These are phyloP conservation scores for Plasmodium inui DNA, from an alignment of 169 alveolate species.

Conservation along the genomic window DNA sequence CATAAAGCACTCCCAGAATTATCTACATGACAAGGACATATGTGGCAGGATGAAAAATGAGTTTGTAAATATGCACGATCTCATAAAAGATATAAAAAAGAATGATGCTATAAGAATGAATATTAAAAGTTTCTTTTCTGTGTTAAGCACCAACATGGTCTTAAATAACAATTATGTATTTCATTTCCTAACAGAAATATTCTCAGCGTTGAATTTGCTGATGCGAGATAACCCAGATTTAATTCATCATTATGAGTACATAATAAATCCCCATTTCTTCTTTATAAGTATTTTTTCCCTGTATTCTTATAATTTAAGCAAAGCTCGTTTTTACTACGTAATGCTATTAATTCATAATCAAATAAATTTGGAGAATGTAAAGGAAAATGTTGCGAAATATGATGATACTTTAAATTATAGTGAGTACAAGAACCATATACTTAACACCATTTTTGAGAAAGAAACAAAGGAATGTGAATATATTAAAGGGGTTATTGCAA, in stretches of 20 bases:
- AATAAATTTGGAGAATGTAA: conserved; percentile 2
- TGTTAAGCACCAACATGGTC: conserved; percentile 27
- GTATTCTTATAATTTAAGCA: conserved; percentile 60
- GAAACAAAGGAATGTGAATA: conserved; percentile 66
- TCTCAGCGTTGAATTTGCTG: conserved; percentile 48
- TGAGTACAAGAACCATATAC: conserved; percentile 14
- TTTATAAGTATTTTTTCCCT: conserved; percentile 64
- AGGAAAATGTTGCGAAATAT: conserved; percentile 26
- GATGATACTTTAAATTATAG: conserved; percentile 43
- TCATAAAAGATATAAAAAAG: conserved; percentile 62
- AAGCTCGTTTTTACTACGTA: conserved; percentile 66
- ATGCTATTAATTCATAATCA: conserved; percentile 65
- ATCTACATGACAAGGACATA: conserved; percentile 34
- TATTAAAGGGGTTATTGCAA: conserved; percentile 26
- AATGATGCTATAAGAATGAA: conserved; percentile 52
- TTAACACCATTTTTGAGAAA: conserved; percentile 59
- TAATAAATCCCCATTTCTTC: conserved; percentile 59
- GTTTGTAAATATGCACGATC: conserved; percentile 38
- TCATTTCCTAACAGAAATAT: conserved; percentile 70
- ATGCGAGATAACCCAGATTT: conserved; percentile 25
- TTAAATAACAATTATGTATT: conserved; percentile 64
- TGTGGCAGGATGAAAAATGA: conserved; percentile 56
- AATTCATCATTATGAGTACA: conserved; percentile 30
- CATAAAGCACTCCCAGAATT: conserved; percentile 41
- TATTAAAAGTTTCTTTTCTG: conserved; percentile 17